phyloP scores from a whole-genome alignment of 2,329 filamentous ascomycete species.

The Biscogniauxia mediterranea region DNA sequence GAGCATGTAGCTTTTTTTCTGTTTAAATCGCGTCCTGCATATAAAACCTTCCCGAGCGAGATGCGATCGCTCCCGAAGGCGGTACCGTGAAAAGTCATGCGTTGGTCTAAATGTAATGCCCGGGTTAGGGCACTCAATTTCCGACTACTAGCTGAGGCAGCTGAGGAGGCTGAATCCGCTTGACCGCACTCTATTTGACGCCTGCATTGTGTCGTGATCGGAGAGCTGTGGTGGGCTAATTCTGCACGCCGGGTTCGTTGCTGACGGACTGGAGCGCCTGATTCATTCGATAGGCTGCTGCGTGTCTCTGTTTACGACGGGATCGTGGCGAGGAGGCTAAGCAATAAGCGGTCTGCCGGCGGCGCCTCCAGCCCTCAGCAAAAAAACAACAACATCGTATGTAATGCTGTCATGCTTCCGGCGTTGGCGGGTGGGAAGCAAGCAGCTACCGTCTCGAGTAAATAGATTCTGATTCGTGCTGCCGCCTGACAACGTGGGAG shows the following conservation, averaged over 20 bases:
- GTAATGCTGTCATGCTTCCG: not conserved
- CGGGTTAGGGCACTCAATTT: not conserved
- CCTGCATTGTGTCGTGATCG: not conserved
- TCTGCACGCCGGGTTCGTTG: not conserved
- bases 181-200: slow-evolving; percentile 6
- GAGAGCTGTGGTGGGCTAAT: not conserved
- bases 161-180: slow-evolving; percentile 6
- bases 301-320: not conserved
- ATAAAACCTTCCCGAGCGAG: too few species aligned
- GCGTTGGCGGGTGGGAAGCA: not conserved
- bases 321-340: not conserved
- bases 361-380: not conserved
- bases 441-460: not conserved
- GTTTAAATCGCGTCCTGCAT: too few species aligned
- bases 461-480: not conserved
- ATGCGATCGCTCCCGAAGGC: not conserved
- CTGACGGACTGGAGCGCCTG: not conserved
- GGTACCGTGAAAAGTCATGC: too few species aligned
- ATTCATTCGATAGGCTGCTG: not conserved
- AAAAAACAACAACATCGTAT: not conserved
- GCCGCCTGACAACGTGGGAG: not conserved
- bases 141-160: slow-evolving; percentile 4
- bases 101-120: not conserved
- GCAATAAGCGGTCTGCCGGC: not conserved
- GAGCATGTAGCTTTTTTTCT: too few species aligned